Evolutionary conservation across 2,329 filamentous ascomycete genomes (phyloP).

Genomic region (Diaporthe sp.): DNA sequence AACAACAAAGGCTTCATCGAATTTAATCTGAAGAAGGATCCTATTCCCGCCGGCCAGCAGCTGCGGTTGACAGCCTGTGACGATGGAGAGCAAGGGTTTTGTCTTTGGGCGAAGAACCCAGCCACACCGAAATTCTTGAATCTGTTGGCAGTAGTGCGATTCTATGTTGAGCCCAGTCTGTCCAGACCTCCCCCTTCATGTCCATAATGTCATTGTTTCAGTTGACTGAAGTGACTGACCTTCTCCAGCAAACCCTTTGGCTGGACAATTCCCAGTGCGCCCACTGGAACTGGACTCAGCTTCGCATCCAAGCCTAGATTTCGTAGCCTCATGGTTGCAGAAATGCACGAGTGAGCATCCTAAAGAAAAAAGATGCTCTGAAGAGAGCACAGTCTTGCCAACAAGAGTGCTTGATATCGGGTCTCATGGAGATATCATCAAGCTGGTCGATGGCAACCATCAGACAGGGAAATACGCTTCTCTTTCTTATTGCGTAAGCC

Average conservation of each 20-base stretch:
- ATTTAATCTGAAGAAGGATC: neutral
- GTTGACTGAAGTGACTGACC: neutral
- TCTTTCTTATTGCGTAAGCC: constrained; percentile 36
- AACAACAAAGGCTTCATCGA: constrained; percentile 4
- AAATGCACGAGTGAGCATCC: neutral
- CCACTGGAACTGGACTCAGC: constrained; percentile 5
- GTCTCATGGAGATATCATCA: constrained; percentile 24
- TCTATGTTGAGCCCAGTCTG: neutral
- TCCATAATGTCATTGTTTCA: neutral
- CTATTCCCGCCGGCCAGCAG: neutral
- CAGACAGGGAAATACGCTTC: constrained; percentile 32
- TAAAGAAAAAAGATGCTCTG: neutral
- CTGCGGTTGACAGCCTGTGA: constrained; percentile 1
- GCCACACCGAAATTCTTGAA: neutral
- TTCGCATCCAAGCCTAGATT: neutral
- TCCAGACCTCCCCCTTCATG: neutral
- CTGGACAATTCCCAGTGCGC: neutral
- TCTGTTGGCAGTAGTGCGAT: constrained; percentile 14
- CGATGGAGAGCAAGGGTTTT: constrained; percentile 6
- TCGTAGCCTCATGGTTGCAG: neutral
- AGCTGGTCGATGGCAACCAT: constrained; percentile 28
- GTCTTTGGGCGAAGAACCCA: constrained; percentile 3
- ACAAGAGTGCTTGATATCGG: constrained; percentile 33
- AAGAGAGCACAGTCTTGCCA: neutral
- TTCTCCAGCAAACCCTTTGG: neutral